Conservation (phyloP, 257 asterid species). For the Solanum lycopersicoides region DNA sequence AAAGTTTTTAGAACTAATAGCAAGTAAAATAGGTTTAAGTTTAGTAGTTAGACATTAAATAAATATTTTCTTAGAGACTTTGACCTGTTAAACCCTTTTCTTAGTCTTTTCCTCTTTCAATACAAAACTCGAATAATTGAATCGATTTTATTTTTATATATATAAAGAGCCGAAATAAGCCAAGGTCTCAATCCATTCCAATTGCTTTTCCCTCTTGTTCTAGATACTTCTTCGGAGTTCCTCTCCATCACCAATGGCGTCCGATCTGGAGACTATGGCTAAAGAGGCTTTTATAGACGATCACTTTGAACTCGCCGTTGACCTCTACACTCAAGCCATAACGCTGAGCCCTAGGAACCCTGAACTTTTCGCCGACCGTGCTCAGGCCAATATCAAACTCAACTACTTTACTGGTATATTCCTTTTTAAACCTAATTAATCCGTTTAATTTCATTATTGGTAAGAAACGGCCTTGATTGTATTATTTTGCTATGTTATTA, state of each 20-base stretch:
- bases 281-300: constrained; percentile 93
- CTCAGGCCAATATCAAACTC: constrained; percentile 92
- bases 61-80: background rate
- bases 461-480: background rate
- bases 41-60: background rate
- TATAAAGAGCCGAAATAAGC: background rate
- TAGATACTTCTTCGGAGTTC: background rate
- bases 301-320: constrained; percentile 95
- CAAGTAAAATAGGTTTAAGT: no score
- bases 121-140: background rate
- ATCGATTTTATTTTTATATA: background rate
- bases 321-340: constrained; percentile 90
- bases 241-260: constrained; percentile 41
- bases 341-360: constrained; percentile 51
- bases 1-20: no score
- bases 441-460: background rate
- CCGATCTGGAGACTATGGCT: constrained; percentile 86
- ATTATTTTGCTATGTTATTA: background rate
- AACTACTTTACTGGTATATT: constrained; percentile 59
- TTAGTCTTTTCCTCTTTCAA: background rate
- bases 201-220: background rate
- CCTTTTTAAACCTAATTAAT: background rate
- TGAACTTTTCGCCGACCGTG: constrained; percentile 83
- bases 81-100: background rate
- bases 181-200: background rate